A percentile compares a stretch with the other conserved stretches of the same genome.
These are phyloP conservation scores for Malassezia slooffiae DNA, from an alignment of 1,284 basidiomycete species.

Conservation along the genomic window DNA sequence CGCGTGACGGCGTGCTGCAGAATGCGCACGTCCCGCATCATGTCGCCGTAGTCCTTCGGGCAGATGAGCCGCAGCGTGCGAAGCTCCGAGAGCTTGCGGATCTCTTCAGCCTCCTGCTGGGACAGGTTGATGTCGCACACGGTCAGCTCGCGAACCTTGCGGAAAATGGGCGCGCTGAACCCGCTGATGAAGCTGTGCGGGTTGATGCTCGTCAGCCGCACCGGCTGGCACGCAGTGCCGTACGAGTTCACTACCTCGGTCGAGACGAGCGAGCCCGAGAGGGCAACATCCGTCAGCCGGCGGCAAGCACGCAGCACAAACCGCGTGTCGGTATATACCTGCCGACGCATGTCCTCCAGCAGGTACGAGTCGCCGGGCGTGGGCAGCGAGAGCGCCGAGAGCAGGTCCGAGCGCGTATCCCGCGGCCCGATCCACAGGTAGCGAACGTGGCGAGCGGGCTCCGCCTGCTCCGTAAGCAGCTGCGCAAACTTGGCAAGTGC, in stretches of 20 bases:
- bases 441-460: conserved; percentile 24
- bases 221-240: conserved; percentile 41
- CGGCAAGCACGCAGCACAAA: conserved; percentile 33
- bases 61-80: conserved; percentile 28
- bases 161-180: conserved; percentile 40
- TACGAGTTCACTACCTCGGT: conserved; percentile 30
- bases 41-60: conserved; percentile 37
- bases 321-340: conserved; percentile 19
- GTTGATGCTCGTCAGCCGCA: conserved; percentile 33
- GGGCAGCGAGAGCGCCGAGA: conserved; percentile 32
- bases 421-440: conserved; percentile 36
- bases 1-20: too few relatives aligned
- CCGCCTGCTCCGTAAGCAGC: conserved; percentile 6
- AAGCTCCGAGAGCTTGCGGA: conserved; percentile 29
- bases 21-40: conserved; percentile 23
- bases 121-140: conserved; percentile 40
- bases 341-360: conserved; percentile 22
- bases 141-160: conserved; percentile 24
- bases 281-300: conserved; percentile 30
- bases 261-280: conserved; percentile 33
- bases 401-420: conserved; percentile 27
- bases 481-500: conserved; percentile 3
- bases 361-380: conserved; percentile 19
- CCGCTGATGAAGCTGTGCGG: conserved; percentile 39
- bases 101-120: conserved; percentile 33